Conservation (phyloP, 2,329 filamentous ascomycete species). For the Colletotrichum karsti region DNA sequence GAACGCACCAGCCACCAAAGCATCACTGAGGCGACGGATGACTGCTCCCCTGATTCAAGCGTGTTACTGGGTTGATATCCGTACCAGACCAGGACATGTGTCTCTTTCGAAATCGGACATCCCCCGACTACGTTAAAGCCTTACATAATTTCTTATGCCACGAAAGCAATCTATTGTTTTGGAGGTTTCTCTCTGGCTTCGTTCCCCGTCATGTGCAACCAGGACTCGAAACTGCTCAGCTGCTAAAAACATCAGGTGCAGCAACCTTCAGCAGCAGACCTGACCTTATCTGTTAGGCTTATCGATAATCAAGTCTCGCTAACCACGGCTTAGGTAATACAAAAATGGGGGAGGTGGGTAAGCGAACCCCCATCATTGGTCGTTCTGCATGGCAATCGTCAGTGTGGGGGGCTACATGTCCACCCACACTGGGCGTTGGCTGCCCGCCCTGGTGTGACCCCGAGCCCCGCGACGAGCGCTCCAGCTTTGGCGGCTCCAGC, state of each 20-base stretch:
- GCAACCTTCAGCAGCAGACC: background rate
- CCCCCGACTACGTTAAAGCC: background rate
- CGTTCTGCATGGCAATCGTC: background rate
- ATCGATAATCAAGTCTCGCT: background rate
- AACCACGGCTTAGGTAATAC: conserved; percentile 16
- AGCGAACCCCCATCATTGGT: background rate
- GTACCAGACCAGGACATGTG: conserved; percentile 3
- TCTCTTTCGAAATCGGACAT: conserved; percentile 6
- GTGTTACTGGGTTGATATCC: background rate
- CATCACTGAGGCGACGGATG: background rate
- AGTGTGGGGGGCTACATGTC: conserved; percentile 8
- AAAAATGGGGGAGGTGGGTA: background rate
- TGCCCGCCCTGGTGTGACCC: conserved; percentile 7
- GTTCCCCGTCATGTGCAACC: background rate
- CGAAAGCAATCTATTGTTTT: background rate
- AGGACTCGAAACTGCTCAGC: background rate
- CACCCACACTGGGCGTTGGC: background rate
- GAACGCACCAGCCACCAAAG: conserved; percentile 6
- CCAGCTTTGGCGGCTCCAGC: background rate
- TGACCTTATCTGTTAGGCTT: background rate
- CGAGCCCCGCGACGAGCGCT: background rate
- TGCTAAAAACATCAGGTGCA: conserved; percentile 10
- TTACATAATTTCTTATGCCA: background rate
- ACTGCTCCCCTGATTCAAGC: conserved; percentile 3
- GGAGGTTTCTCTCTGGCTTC: background rate